Conservation (phyloP, 169 alveolate genomes). For the Cryptosporidium tyzzeri region DNA sequence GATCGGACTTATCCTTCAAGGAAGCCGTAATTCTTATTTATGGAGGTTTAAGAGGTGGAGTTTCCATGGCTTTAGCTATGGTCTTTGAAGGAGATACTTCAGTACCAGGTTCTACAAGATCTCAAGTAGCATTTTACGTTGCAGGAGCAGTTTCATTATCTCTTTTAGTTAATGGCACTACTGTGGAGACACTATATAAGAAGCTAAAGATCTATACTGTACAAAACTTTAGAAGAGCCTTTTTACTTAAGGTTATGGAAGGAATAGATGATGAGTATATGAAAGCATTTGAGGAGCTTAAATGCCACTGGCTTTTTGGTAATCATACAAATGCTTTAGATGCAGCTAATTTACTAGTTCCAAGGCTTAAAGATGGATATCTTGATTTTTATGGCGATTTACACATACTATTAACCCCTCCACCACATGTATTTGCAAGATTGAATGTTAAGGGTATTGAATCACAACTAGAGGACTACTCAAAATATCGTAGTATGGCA, state of each 20-base stretch:
- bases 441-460: constrained; percentile 69
- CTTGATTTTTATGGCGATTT: constrained; percentile 67
- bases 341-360: constrained; percentile 67
- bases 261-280: constrained; percentile 77
- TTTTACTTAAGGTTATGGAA: constrained; percentile 87
- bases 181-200: constrained; percentile 87
- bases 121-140: constrained; percentile 88
- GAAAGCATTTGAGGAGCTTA: constrained; percentile 74
- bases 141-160: constrained; percentile 91
- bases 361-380: constrained; percentile 63
- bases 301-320: constrained; percentile 72
- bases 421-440: constrained; percentile 76
- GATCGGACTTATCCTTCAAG: constrained; percentile 77
- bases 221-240: constrained; percentile 88
- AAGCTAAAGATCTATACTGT: constrained; percentile 88
- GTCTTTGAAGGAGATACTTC: constrained; percentile 88
- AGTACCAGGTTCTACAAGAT: constrained; percentile 82
- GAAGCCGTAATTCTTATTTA: constrained; percentile 85
- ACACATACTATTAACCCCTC: constrained; percentile 68
- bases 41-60: constrained; percentile 95
- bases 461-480: constrained; percentile 26
- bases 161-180: constrained; percentile 90
- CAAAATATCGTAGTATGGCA: constrained; percentile 7
- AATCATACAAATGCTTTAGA: constrained; percentile 67
- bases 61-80: constrained; percentile 90